Percentiles rank a stretch among this genome's conserved stretches.
Evolutionary conservation across 257 asterid species (phyloP).

Genomic region (Ballota nigra): DNA sequence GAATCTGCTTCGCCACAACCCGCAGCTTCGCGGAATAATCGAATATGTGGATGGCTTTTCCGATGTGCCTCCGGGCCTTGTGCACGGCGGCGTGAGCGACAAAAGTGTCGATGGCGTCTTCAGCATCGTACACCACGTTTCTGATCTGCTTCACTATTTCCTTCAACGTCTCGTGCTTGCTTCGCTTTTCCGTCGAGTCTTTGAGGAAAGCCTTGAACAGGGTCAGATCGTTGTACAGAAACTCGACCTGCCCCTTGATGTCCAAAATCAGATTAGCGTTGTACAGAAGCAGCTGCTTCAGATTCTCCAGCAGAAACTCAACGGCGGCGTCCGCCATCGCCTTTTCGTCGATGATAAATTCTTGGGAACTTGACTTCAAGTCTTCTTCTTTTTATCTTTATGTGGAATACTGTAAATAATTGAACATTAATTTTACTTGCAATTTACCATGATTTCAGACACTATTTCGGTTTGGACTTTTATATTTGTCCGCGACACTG

Average conservation of each 20-base stretch:
- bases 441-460: no score
- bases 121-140: conserved; percentile 49
- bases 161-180: conserved; percentile 32
- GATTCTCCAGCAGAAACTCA: conserved; percentile 47
- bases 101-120: conserved; percentile 51
- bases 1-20: conserved; percentile 28
- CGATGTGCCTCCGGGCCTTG: conserved; percentile 32
- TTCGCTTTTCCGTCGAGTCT: conserved; percentile 38
- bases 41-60: conserved; percentile 28
- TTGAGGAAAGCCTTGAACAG: conserved; percentile 46
- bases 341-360: conserved; percentile 7
- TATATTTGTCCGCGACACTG: no score
- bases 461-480: no score
- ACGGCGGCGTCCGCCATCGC: conserved; percentile 62
- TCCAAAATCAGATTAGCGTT: conserved; percentile 38
- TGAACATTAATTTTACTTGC: no score
- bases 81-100: conserved; percentile 50
- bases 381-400: background rate
- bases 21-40: conserved; percentile 46
- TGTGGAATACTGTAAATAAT: no score
- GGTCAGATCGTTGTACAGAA: conserved; percentile 39
- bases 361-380: conserved; percentile 22
- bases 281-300: conserved; percentile 51
- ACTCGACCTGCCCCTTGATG: conserved; percentile 35
- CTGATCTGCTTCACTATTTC: conserved; percentile 48